Conservation (phyloP, 495 filamentous ascomycete genomes). For the Annulohypoxylon stygium region DNA sequence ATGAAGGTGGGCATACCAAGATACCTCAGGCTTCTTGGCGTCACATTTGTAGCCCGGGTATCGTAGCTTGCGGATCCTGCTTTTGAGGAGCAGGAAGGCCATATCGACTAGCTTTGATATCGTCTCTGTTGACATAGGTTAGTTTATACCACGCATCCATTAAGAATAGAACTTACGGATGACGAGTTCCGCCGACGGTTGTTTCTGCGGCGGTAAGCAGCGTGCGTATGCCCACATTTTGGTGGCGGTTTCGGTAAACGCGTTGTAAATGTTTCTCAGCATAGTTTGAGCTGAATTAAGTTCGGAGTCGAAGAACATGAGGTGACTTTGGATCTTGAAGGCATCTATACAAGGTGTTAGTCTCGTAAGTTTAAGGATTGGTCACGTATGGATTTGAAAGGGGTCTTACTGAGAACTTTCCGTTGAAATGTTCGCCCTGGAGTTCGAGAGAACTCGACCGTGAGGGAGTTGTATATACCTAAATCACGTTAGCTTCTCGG, state of each 20-base stretch:
- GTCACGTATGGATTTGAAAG: slow-evolving; percentile 55
- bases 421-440: slow-evolving; percentile 82
- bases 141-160: not conserved
- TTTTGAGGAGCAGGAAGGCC: slow-evolving; percentile 74
- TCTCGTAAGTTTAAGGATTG: slow-evolving; percentile 61
- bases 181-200: slow-evolving; percentile 67
- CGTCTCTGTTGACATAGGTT: slow-evolving; percentile 61
- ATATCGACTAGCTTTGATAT: slow-evolving; percentile 75
- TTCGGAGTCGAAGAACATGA: slow-evolving; percentile 88
- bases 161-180: slow-evolving; percentile 64
- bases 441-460: slow-evolving; percentile 75
- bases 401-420: slow-evolving; percentile 74
- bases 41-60: slow-evolving; percentile 68
- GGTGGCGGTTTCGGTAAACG: slow-evolving; percentile 80
- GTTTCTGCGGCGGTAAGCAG: slow-evolving; percentile 67
- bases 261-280: slow-evolving; percentile 77
- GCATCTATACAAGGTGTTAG: slow-evolving; percentile 58
- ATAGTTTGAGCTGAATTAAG: slow-evolving; percentile 80
- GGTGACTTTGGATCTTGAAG: slow-evolving; percentile 87
- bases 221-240: slow-evolving; percentile 86
- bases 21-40: slow-evolving; percentile 73
- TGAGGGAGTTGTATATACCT: slow-evolving; percentile 74
- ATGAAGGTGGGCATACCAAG: slow-evolving; percentile 66
- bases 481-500: slow-evolving; percentile 29
- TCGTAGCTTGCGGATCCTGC: slow-evolving; percentile 60